Percentiles rank a stretch among this genome's conserved stretches.
phyloP scores from a whole-genome alignment of 441 rosid genomes.

The Cnidoscolus chayamansa region DNA sequence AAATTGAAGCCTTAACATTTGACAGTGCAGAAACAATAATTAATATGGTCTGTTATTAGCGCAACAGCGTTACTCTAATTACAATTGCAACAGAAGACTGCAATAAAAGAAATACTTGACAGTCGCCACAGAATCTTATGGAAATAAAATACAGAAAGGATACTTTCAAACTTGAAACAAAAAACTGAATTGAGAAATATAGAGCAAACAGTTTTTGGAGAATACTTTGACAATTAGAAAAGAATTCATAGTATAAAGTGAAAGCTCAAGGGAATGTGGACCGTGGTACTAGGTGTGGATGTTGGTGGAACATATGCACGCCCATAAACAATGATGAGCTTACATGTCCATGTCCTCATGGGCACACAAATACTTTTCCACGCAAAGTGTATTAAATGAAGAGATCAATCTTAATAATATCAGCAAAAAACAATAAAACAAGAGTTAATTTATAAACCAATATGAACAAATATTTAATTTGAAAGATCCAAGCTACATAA shows the following conservation, averaged over 20 bases:
- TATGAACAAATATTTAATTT: not conserved
- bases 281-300: not conserved
- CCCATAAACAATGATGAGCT: not conserved
- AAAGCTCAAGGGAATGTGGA: not conserved
- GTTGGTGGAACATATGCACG: not conserved
- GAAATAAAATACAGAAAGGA: too few species aligned
- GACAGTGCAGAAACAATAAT: not conserved
- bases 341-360: not conserved
- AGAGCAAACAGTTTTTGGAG: not conserved
- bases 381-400: not conserved
- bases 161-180: not conserved
- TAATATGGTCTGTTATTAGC: not conserved
- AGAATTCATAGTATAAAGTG: not conserved
- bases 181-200: not conserved
- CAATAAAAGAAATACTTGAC: not conserved
- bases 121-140: not conserved
- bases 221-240: not conserved
- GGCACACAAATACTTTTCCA: not conserved
- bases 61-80: not conserved
- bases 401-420: not conserved
- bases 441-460: not conserved
- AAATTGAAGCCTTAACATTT: too few species aligned
- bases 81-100: not conserved
- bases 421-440: not conserved
- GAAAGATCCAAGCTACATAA: not conserved